Base-by-base conservation (phyloP, 2,329 filamentous ascomycete genomes). In the Fonsecaea erecta region DNA sequence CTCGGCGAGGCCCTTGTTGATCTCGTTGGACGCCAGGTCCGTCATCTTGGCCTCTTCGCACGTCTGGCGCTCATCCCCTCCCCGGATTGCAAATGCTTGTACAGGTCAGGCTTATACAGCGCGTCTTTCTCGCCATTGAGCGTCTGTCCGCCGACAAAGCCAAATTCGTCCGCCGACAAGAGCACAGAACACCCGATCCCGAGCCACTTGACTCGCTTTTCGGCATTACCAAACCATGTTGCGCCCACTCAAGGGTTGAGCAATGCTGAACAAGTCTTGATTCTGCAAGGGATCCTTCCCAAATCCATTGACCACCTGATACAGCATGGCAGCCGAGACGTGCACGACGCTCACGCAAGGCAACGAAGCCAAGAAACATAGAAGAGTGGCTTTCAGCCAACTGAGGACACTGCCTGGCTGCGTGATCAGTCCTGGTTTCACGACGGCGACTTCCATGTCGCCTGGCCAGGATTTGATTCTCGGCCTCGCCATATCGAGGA, bases 271-370 rank as follows among this genome's bases (percentile, higher is more conserved):
- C 66, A 83, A 52, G 56, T 85, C 82, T 1, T 75, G 73, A 52
- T 81, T 82, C 56, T 71, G 46, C 21, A 84, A 68, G 1, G 79
- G 76, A 0, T 84, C 81, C 70, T 80, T 81, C 54, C 80, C 78
- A 40, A 84, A 78, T 0, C 83, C 83, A 32, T 78, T 72, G 0
- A 81, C 52, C 0, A 76, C 78, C 64, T 82, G 79, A 16, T 82
- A 73, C 5, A 85, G 52, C 71, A 85, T 70, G 0, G 78, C 78
- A 0, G 80, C 78, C 0, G 80, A 73, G 30, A 83, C 69, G 21
- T 82, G 77, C 1, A 30, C 52, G 12, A 65, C 63, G 14, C 24
- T 34, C 62, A 68, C 1, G 81, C 64, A 4, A 71, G 66, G 63
- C 18, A 65, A 1, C 14, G 57, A 61, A 16, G 21, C 30, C 24